A percentile compares a stretch with the other conserved stretches of the same genome.
Conservation (phyloP, 805 yeast species). For the Jamesozyma spencerorum region DNA sequence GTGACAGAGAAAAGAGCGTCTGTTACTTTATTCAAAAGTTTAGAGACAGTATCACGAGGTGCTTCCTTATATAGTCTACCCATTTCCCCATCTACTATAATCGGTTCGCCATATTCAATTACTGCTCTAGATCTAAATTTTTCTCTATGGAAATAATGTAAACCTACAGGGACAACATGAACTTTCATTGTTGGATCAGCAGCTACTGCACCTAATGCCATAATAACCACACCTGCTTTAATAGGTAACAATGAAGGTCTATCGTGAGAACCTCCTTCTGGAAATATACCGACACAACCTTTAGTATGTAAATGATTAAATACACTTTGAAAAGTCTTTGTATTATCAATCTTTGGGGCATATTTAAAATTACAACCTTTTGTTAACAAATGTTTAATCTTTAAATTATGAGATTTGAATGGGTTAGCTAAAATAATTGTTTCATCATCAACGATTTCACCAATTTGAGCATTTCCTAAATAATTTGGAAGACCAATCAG, state of each 20-base stretch:
- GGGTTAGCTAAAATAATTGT: conserved; percentile 60
- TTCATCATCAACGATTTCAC: conserved; percentile 58
- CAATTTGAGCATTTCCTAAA: conserved; percentile 67
- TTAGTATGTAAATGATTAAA: conserved; percentile 71
- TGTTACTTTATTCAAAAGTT: conserved; percentile 60
- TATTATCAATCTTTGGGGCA: conserved; percentile 79
- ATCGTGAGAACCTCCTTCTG: conserved; percentile 98
- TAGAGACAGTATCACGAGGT: conserved; percentile 66
- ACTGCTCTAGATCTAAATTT: conserved; percentile 92
- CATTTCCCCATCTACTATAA: conserved; percentile 51
- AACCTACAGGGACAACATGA: conserved; percentile 86
- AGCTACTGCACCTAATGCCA: conserved; percentile 92
- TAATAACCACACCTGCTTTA: conserved; percentile 95
- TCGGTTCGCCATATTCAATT: conserved; percentile 83
- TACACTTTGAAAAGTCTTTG: conserved; percentile 69
- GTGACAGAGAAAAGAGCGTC: conserved; percentile 79
- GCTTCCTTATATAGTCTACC: conserved; percentile 57
- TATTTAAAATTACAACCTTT: conserved; percentile 58
- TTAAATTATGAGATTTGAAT: conserved; percentile 45
- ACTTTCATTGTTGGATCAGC: conserved; percentile 66
- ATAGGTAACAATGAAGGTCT: conserved; percentile 83
- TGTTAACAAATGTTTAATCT: conserved; percentile 35
- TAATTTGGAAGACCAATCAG: conserved; percentile 68
- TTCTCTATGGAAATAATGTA: conserved; percentile 92
- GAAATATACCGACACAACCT: conserved; percentile 83